Evolutionary conservation across 2,329 filamentous ascomycete genomes (phyloP), one percentile per base, ranked within the genome.

Genomic region (Arthrinium puccinioides): DNA sequence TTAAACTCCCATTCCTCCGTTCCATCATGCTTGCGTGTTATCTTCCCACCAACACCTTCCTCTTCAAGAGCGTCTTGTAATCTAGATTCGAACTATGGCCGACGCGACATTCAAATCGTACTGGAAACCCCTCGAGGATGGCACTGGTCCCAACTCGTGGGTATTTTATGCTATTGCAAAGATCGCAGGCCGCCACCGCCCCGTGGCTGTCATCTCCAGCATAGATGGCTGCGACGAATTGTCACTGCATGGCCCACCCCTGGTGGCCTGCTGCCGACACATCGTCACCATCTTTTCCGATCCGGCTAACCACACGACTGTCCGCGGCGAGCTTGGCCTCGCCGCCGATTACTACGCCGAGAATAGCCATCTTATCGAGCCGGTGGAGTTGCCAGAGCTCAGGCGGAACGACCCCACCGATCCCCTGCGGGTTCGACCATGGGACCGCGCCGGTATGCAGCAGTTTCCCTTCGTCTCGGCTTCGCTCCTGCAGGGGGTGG

Each of bases 281-380:
- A 40, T 49, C 21, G 30, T 43, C 21, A 49, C 43, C 14, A 41
- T 49, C n/a, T 46, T 49, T 28, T 27, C 45, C 32, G 44, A 48
- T 19, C 32, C 42, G 29, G 35, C 34, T 7, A 49, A 48, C 19
- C 47, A 43, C 27, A 33, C 31, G 16, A 38, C 45, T 15, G 42
- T 46, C 23, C 35, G 40, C 20, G 41, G 31, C 14, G 45, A 48
- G 44, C 32, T 48, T 21, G 31, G 33, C 32, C 44, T 49, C 18
- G 43, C 44, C 13, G 36, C 35, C 15, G 9, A 13, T 7, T 44
- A 49, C 21, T 43, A 44, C 28, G 32, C 16, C 14, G 24, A 5
- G 13, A 21, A 32, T 9, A 19, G 15, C 16, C 30, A 21, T 23
- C 30, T 4, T 32, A n/a, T 21, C n/a, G 32, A 19, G 32, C 29